These are phyloP conservation scores for Rhynchospora tenuis DNA, from an alignment of 176 grass and related monocot genomes.

Conservation along the genomic window DNA sequence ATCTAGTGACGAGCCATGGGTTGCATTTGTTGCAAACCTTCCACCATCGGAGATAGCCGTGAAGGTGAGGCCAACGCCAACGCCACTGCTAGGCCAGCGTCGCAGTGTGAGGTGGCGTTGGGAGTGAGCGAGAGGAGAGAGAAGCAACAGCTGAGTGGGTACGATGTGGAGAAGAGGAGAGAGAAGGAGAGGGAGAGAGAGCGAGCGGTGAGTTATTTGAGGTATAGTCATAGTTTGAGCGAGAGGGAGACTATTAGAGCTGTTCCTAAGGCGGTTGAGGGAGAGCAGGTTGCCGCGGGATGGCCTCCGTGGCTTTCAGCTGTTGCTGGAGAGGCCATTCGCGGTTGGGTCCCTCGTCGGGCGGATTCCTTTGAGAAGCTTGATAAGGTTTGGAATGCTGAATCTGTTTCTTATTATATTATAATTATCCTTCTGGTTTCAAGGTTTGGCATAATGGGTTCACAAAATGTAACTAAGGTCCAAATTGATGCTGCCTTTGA, in stretches of 20 bases:
- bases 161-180: constrained; percentile 36
- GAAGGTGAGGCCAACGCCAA: not conserved
- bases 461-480: not conserved
- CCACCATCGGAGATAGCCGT: not conserved
- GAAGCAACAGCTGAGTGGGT: constrained; percentile 27
- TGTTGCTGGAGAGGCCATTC: constrained; percentile 83
- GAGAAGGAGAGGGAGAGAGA: constrained; percentile 24
- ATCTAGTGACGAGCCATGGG: constrained; percentile 20
- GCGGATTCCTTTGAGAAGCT: constrained; percentile 99
- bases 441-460: not conserved
- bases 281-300: constrained; percentile 80
- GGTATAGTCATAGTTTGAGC: constrained; percentile 28
- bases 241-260: not conserved
- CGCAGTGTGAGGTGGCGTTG: not conserved
- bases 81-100: not conserved
- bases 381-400: constrained; percentile 56
- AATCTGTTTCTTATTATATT: not conserved
- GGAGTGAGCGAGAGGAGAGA: not conserved
- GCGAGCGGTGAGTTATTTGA: constrained; percentile 43
- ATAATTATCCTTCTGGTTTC: constrained; percentile 15
- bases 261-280: constrained; percentile 57
- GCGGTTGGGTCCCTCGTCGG: constrained; percentile 89
- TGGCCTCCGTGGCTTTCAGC: constrained; percentile 90
- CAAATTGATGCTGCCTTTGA: not conserved
- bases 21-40: constrained; percentile 25